Evolutionary conservation across 1,139 yeast genomes (phyloP), one percentile per base, ranked within the genome.

Genomic region (Blastobotrys persicus): DNA sequence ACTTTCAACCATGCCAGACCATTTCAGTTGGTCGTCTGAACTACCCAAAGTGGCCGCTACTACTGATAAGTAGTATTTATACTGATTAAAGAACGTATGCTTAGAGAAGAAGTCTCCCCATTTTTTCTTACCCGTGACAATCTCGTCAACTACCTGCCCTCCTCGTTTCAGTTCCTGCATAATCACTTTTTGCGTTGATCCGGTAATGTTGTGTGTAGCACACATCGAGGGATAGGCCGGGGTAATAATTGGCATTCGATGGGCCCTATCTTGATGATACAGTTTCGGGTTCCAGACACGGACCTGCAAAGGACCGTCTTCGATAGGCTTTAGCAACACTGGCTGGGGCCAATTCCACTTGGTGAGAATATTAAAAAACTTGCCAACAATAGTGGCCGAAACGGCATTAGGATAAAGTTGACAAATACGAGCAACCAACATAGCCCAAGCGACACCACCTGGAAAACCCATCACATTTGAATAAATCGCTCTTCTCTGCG

Each of bases 381-480:
- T 88, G 52, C 86, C 83, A 12, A 92, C 84, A 49, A 92, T 84
- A 1, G 88, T 89, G 0, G 98, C 91, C 55, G 96, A 85, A 7
- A 89, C 95, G 0, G 98, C 96, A 68, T 91, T 91, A 1, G 99
- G 99, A 64, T 91, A 94, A 41, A 92, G 70, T 64, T 92, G 99
- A 66, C 98, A 92, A 31, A 92, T 89, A 61, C 98, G 78, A 0
- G 98, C 98, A 5, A 89, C 97, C 43, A 92, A 69, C 98, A 92
- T 92, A 1, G 98, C 99, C 98, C 98, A 92, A 0, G 98, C 98
- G 32, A 92, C 98, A 67, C 99, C 99, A 59, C 99, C 99, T 0
- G 98, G 98, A 68, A 92, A 92, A 0, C 98, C 98, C 76, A 85
- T 88, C 44, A 92, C 85, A 63, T 92, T 92, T 3, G 88, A 98